Evolutionary conservation across 2,329 filamentous ascomycete genomes (phyloP).

Genomic region (Colletotrichum liriopes): DNA sequence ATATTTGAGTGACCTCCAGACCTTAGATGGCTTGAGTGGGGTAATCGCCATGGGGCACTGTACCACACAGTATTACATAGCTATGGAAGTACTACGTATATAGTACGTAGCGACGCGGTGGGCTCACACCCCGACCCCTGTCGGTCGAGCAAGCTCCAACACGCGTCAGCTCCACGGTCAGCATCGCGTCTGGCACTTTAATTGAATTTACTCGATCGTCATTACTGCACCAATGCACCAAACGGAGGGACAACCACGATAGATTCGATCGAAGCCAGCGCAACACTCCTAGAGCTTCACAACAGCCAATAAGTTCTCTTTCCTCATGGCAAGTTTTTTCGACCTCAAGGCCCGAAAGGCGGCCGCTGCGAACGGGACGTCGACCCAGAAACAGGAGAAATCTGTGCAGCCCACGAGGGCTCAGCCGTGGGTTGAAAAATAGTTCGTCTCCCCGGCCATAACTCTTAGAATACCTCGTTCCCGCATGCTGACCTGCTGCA

Average conservation of each 20-base stretch:
- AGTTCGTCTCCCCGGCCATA: constrained; percentile 69
- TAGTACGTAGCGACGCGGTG: constrained; percentile 8
- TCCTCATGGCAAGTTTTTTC: constrained; percentile 89
- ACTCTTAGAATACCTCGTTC: not conserved
- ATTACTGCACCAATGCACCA: not conserved
- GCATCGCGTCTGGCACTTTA: constrained; percentile 38
- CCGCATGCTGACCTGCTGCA: constrained; percentile 48
- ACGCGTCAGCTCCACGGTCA: constrained; percentile 33
- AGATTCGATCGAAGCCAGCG: not conserved
- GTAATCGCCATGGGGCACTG: constrained; percentile 27
- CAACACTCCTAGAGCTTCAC: not conserved
- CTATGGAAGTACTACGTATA: not conserved
- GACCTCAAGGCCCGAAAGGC: constrained; percentile 93
- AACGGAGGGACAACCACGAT: constrained; percentile 4
- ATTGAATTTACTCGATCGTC: constrained; percentile 36
- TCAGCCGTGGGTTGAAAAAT: constrained; percentile 99
- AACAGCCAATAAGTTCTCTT: not conserved
- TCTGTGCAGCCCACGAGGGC: constrained; percentile 73
- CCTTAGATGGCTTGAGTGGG: constrained; percentile 15
- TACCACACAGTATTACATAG: not conserved
- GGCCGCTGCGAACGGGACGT: constrained; percentile 74
- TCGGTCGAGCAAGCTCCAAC: constrained; percentile 24
- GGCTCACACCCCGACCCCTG: constrained; percentile 25
- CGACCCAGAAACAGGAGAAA: constrained; percentile 77
- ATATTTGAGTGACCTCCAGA: constrained; percentile 2